Evolutionary conservation across 2,329 filamentous ascomycete species (phyloP).

Genomic region (Fusarium sp.): DNA sequence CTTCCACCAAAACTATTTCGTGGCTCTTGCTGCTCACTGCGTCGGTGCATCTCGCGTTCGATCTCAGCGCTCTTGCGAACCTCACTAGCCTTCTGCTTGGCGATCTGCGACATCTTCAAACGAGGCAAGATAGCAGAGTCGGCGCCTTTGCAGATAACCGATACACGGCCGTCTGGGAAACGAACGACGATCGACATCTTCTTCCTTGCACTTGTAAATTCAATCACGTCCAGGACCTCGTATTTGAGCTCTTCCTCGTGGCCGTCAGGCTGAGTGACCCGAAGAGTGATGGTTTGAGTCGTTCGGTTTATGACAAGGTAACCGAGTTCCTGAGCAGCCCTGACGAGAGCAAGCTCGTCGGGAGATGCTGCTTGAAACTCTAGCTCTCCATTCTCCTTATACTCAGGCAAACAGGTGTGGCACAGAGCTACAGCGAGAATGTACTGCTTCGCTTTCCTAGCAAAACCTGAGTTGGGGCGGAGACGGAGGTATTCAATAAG

Average conservation of each 20-base stretch:
- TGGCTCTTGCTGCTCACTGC: slow-evolving; percentile 66
- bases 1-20: slow-evolving; percentile 67
- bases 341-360: slow-evolving; percentile 87
- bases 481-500: slow-evolving; percentile 81
- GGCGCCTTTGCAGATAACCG: slow-evolving; percentile 89
- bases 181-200: slow-evolving; percentile 90
- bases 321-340: slow-evolving; percentile 86
- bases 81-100: slow-evolving; percentile 78
- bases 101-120: slow-evolving; percentile 77
- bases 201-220: slow-evolving; percentile 90
- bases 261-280: slow-evolving; percentile 54
- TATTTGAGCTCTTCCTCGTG: slow-evolving; percentile 70
- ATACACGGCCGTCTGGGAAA: slow-evolving; percentile 85
- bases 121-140: slow-evolving; percentile 86
- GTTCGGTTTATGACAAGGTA: slow-evolving; percentile 81
- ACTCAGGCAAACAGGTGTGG: slow-evolving; percentile 89
- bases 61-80: slow-evolving; percentile 71
- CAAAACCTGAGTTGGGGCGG: slow-evolving; percentile 81
- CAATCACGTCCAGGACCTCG: slow-evolving; percentile 86
- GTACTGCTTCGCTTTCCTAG: slow-evolving; percentile 83
- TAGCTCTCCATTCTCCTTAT: slow-evolving; percentile 72
- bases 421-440: slow-evolving; percentile 87
- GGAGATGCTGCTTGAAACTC: slow-evolving; percentile 90
- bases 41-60: slow-evolving; percentile 66
- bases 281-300: slow-evolving; percentile 72